Evolutionary conservation across 2,329 filamentous ascomycete genomes (phyloP), one percentile per base, ranked within the genome.

Genomic region (Exophiala spinifera): DNA sequence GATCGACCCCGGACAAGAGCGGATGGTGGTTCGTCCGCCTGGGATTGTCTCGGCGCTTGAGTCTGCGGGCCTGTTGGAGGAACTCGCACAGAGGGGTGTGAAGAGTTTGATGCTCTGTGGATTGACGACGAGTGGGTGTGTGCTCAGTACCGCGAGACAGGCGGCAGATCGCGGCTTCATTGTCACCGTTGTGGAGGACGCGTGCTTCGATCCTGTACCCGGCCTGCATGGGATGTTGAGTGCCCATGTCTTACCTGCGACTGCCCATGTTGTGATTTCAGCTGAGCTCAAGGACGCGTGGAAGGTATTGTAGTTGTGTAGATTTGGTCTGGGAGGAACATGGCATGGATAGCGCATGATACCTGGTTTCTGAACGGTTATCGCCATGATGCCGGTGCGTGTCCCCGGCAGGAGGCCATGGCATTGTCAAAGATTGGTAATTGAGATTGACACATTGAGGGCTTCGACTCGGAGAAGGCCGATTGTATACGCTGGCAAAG

Each of bases 21-120:
- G 61, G 20, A 66, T 58, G 4, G 63, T 66, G 36, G 51, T 55
- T 11, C 49, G 65, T 43, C 49, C 36, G 21, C 58, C 59, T 2
- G 66, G 66, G 2, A 48, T 61, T 23, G 59, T 68, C 31, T 67
- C 65, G 40, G 65, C 64, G 31, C 58, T 69, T 10, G 63, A 62
- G 43, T 67, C 66, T 4, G 55, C 57, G 4, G 65, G 65, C 11
- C 28, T 67, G 31, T 13, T 46, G n/a, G 65, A 63, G 8, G 59
- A 46, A 42, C 48, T 68, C 47, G 17, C 49, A 19, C 47, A 61
- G 44, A 63, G 47, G n/a, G 50, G 45, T 13, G 48, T 59, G 49
- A 59, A 57, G 28, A 50, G 44, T 4, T 43, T 61, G n/a, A 57
- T 61, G 28, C 33, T 59, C 8, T 39, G 40, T 20, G 57, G 61